phyloP scores from a whole-genome alignment of 2,329 filamentous ascomycete genomes.

The Mycosphaerella sp. region DNA sequence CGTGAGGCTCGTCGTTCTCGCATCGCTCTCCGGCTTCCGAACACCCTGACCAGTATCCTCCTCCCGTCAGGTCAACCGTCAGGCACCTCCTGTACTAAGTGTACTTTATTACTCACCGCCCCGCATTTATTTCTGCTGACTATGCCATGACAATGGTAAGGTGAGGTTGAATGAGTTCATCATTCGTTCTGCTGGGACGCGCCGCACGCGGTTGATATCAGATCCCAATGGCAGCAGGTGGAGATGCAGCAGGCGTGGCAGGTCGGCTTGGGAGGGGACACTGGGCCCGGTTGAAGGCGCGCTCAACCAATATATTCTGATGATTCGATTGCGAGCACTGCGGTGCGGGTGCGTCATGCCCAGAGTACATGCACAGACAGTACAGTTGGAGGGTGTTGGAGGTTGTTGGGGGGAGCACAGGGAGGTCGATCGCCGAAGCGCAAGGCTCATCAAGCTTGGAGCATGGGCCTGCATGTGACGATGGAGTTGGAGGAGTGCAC shows the following conservation, averaged over 20 bases:
- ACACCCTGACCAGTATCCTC: too few relatives aligned
- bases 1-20: constrained; percentile 9
- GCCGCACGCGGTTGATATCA: constrained; percentile 1
- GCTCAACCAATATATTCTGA: constrained; percentile 5
- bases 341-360: constrained; percentile 4
- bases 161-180: too few relatives aligned
- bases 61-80: too few relatives aligned
- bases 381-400: too few relatives aligned
- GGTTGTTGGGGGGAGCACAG: constrained; percentile 3
- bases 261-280: too few relatives aligned
- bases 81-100: too few relatives aligned
- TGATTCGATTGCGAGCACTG: not conserved
- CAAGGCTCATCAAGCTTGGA: constrained; percentile 1
- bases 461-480: constrained; percentile 11
- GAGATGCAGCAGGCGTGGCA: not conserved
- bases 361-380: not conserved
- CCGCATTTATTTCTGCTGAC: not conserved
- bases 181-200: constrained; percentile 1
- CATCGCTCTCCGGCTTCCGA: not conserved
- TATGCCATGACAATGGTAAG: too few relatives aligned
- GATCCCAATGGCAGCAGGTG: not conserved
- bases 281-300: not conserved
- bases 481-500: too few relatives aligned
- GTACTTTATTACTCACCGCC: not conserved
- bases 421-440: constrained; percentile 13